A percentile compares a stretch with the other conserved stretches of the same genome.
Evolutionary conservation across 345 rosid species (phyloP).

Genomic region (Eucalyptus virginea): DNA sequence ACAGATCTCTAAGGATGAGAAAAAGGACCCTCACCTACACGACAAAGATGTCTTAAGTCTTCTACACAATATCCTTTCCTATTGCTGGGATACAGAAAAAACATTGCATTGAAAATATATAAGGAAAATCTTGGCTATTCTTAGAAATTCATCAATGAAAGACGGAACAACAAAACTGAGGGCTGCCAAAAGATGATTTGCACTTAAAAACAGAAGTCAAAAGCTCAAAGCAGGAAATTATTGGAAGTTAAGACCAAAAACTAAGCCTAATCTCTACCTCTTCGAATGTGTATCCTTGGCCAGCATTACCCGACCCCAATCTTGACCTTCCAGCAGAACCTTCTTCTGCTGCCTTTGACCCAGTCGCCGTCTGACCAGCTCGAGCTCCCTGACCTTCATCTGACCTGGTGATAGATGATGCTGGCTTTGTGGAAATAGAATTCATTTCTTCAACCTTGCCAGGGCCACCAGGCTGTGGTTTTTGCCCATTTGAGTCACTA

Average conservation of each 20-base stretch:
- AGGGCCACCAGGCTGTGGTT: slow-evolving; percentile 60
- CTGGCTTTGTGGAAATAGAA: slow-evolving; percentile 47
- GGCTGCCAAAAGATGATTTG: neutral
- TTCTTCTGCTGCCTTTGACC: slow-evolving; percentile 77
- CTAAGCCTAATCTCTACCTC: slow-evolving; percentile 40
- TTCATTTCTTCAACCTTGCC: slow-evolving; percentile 76
- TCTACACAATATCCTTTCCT: neutral
- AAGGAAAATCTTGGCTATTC: neutral
- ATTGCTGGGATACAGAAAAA: neutral
- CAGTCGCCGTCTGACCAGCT: slow-evolving; percentile 52
- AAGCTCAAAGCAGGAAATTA: neutral
- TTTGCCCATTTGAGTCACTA: slow-evolving; percentile 58
- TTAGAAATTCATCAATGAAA: neutral
- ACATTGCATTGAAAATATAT: neutral
- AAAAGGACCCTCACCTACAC: slow-evolving; percentile 94
- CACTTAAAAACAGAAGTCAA: neutral
- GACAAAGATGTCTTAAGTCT: neutral
- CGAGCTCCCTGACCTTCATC: slow-evolving; percentile 73
- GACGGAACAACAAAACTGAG: neutral
- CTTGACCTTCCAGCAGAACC: slow-evolving; percentile 61
- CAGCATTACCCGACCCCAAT: slow-evolving; percentile 94
- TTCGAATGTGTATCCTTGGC: slow-evolving; percentile 98
- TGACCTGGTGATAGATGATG: slow-evolving; percentile 36
- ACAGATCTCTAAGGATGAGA: slow-evolving; percentile 95
- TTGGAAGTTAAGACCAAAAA: neutral